Evolutionary conservation across 2,329 filamentous ascomycete species (phyloP), one percentile per base, ranked within the genome.

Genomic region (Cryoendolithus antarcticus): DNA sequence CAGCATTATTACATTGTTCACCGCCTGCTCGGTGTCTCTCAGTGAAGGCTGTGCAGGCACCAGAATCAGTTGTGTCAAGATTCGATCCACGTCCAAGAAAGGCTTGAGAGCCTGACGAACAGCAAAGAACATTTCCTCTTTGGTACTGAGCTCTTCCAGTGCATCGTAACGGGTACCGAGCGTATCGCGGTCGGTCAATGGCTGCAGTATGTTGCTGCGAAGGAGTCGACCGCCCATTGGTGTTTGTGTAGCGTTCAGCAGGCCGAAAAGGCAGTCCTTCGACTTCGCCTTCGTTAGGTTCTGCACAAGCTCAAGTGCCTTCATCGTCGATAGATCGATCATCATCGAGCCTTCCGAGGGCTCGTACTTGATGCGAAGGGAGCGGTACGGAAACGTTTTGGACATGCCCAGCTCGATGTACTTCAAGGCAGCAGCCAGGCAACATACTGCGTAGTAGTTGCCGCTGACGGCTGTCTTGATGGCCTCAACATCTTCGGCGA

Each of bases 301-400:
- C 52, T 94, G 86, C 19, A 96, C 82, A 4, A 98, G 70, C 57
- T 98, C 91, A 3, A 98, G 67, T 0, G 86, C 86, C 30, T 80
- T 73, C 21, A 95, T 85, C 0, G 88, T 93, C 1, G 85, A 81
- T 2, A 91, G 71, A 52, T 95, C 89, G 50, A 96, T 93, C 74
- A 93, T 85, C 88, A 96, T 94, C 1, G 86, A 84, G 15, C 89
- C 83, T 55, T 93, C 84, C 0, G 86, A 86, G 1, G 86, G 82
- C 52, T 89, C 80, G 49, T 93, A 95, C 46, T 77, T 80, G 53
- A 96, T 81, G 3, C 86, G 77, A 27, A 96, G 71, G 12, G 88
- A 88, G 55, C 91, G 80, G n/a, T 72, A 68, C 3, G 77, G 70
- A 55, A 94, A 91, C 1, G 71, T 75, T 43, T 80, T 70, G 3